A percentile compares a stretch with the other conserved stretches of the same genome.
Evolutionary conservation across 768 basidiomycete species (phyloP).

Genomic region (Candolleomyces aberdarensis): DNA sequence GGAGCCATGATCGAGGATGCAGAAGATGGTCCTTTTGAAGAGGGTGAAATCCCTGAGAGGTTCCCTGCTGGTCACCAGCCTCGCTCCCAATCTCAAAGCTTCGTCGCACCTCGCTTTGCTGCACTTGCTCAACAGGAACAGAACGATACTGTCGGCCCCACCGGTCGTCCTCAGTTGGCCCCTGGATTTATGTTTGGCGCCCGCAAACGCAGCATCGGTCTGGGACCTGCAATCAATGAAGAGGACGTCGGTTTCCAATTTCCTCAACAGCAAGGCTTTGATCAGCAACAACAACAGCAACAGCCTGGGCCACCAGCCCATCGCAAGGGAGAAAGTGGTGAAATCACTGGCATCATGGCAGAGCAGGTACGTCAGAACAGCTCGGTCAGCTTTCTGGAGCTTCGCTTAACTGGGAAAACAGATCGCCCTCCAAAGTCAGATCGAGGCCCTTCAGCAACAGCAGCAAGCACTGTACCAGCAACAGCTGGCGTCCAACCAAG

Average conservation of each 20-base stretch:
- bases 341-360: conserved; percentile 89
- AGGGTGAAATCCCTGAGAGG: conserved; percentile 73
- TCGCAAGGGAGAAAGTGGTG: conserved; percentile 62
- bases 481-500: conserved; percentile 84
- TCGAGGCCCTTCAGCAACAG: conserved; percentile 86
- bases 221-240: conserved; percentile 75
- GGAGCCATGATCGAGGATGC: conserved; percentile 83
- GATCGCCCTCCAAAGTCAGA: conserved; percentile 89
- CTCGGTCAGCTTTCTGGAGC: neutral
- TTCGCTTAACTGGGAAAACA: conserved; percentile 22
- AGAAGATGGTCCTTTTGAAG: conserved; percentile 69
- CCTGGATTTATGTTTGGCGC: conserved; percentile 92
- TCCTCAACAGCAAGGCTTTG: conserved; percentile 59
- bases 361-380: conserved; percentile 73
- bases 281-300: conserved; percentile 26
- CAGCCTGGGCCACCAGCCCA: conserved; percentile 32
- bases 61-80: conserved; percentile 59
- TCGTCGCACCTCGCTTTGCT: conserved; percentile 86
- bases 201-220: conserved; percentile 49
- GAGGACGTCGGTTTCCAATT: conserved; percentile 83
- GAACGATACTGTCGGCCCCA: conserved; percentile 59
- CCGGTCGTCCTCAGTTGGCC: conserved; percentile 84
- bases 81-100: conserved; percentile 78
- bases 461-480: conserved; percentile 89
- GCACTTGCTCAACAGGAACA: conserved; percentile 72